Evolutionary conservation across 129 eudicot species (phyloP).

Genomic region (Pulicaria dysenterica): DNA sequence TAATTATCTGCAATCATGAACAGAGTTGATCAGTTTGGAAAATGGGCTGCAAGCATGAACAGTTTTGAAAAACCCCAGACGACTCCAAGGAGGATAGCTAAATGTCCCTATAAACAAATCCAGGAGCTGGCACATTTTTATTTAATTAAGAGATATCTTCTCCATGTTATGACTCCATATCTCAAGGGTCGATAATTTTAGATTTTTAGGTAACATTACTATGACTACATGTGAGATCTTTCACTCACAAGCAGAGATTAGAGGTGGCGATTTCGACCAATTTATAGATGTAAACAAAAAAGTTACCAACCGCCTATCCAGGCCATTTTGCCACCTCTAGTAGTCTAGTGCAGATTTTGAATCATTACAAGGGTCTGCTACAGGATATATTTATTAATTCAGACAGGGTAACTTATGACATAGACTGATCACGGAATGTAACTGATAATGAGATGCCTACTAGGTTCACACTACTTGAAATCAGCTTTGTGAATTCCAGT

Average conservation of each 20-base stretch:
- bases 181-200: no score
- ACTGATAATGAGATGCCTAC: background rate
- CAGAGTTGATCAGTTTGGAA: constrained; percentile 13
- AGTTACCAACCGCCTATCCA: no score
- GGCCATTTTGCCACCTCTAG: no score
- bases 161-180: no score
- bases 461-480: background rate
- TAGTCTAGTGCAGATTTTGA: no score
- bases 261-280: no score
- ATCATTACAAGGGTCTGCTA: no score
- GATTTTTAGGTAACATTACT: background rate
- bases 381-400: no score
- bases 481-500: background rate
- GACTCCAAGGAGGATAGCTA: background rate
- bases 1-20: constrained; percentile 58
- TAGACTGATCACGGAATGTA: background rate
- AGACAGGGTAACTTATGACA: no score
- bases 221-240: background rate
- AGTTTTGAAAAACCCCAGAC: constrained; percentile 4
- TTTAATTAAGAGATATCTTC: background rate
- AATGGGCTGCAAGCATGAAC: constrained; percentile 55
- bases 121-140: background rate
- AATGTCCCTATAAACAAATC: background rate
- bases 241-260: no score
- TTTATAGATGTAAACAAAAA: no score